Percentiles rank a stretch among this genome's conserved stretches.
Conservation (phyloP, 768 basidiomycete species). For the Boletus vermiculosoides region DNA sequence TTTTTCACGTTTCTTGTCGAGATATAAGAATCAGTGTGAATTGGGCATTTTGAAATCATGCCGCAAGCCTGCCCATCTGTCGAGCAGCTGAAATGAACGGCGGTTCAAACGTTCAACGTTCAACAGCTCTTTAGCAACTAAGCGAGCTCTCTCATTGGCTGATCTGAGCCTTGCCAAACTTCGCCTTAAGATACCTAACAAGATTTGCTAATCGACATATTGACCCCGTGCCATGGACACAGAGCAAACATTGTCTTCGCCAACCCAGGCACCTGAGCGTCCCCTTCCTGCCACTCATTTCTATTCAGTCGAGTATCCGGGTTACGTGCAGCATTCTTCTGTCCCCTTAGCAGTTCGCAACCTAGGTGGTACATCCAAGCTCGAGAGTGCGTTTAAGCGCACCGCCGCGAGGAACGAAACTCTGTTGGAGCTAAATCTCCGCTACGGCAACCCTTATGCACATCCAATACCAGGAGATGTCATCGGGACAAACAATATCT, state of each 20-base stretch:
- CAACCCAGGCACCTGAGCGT: constrained; percentile 36
- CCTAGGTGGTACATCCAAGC: constrained; percentile 65
- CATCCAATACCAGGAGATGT: constrained; percentile 86
- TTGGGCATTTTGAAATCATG: no score
- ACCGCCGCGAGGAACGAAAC: constrained; percentile 59
- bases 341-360: constrained; percentile 59
- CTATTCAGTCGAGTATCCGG: constrained; percentile 89
- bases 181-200: not conserved
- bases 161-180: no score
- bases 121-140: no score
- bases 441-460: constrained; percentile 71
- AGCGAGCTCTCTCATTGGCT: no score
- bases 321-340: constrained; percentile 68
- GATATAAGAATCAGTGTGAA: no score
- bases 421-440: constrained; percentile 73
- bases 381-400: constrained; percentile 78
- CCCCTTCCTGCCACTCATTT: constrained; percentile 59
- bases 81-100: no score
- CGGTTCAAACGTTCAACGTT: no score
- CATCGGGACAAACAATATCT: constrained; percentile 72
- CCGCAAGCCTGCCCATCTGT: no score
- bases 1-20: no score
- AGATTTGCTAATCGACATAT: constrained; percentile 9
- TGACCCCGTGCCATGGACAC: constrained; percentile 8
- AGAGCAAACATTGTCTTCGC: constrained; percentile 9